phyloP scores from a whole-genome alignment of 257 asterid genomes.

The Linderniella brevidens region DNA sequence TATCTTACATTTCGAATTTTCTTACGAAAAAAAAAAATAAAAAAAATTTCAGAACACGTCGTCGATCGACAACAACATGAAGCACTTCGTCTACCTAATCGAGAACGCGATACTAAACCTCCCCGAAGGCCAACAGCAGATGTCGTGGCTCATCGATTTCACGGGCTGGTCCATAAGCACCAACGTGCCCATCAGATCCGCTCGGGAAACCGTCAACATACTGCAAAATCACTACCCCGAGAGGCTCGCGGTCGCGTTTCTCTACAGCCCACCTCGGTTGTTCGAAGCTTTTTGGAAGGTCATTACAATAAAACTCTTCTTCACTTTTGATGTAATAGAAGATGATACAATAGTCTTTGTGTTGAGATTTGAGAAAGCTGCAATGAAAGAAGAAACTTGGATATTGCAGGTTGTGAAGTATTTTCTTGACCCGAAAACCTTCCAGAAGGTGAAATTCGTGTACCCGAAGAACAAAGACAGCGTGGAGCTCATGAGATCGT shows the following conservation, averaged over 20 bases:
- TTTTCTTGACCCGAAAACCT: conserved; percentile 69
- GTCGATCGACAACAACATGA: conserved; percentile 64
- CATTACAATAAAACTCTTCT: conserved; percentile 7
- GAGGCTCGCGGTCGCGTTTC: conserved; percentile 69
- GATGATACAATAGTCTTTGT: no score
- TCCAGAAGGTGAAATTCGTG: conserved; percentile 90
- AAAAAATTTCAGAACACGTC: conserved; percentile 62
- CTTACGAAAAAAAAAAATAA: no score
- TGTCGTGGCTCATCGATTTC: conserved; percentile 94
- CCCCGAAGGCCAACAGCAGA: conserved; percentile 85
- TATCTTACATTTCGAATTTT: no score
- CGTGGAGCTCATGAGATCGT: conserved; percentile 64
- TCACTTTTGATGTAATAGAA: not conserved
- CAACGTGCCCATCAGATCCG: conserved; percentile 71
- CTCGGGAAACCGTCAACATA: conserved; percentile 56
- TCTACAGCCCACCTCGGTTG: conserved; percentile 79
- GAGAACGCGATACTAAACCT: conserved; percentile 89
- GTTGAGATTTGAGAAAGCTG: no score
- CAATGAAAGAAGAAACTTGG: not conserved
- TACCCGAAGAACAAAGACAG: conserved; percentile 86
- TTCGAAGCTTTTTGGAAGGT: conserved; percentile 98
- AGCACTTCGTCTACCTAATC: conserved; percentile 72
- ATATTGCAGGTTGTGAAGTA: conserved; percentile 78
- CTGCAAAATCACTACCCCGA: conserved; percentile 88
- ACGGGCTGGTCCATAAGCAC: conserved; percentile 74